Conservation (phyloP, 2,329 filamentous ascomycete species). For the Pleochaeta shiraiana region DNA sequence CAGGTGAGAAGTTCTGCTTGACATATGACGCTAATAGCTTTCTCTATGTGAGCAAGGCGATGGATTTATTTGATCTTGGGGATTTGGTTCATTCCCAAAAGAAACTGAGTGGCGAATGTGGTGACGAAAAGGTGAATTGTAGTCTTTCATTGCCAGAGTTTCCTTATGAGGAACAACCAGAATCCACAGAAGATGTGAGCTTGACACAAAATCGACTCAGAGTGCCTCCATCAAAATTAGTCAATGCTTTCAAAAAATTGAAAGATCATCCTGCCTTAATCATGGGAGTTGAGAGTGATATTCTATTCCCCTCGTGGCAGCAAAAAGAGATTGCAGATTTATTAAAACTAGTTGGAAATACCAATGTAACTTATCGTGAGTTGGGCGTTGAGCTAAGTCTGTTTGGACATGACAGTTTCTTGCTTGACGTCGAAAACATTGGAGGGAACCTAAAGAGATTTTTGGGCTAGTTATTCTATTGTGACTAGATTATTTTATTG, state of each 20-base stretch:
- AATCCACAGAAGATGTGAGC: constrained; percentile 17
- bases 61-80: constrained; percentile 94
- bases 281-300: constrained; percentile 88
- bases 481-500: neutral
- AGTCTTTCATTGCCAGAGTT: constrained; percentile 60
- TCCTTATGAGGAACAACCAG: constrained; percentile 70
- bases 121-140: constrained; percentile 28
- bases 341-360: constrained; percentile 54
- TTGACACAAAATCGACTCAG: neutral
- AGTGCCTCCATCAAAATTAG: constrained; percentile 36
- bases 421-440: constrained; percentile 80
- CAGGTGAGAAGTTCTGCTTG: constrained; percentile 93
- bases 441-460: constrained; percentile 68
- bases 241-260: constrained; percentile 49
- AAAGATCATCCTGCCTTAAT: constrained; percentile 65
- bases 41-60: constrained; percentile 92
- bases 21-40: constrained; percentile 93
- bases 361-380: constrained; percentile 68
- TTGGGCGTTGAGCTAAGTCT: constrained; percentile 83
- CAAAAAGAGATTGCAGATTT: constrained; percentile 85
- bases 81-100: constrained; percentile 33
- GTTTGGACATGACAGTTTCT: constrained; percentile 92
- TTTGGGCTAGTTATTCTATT: constrained; percentile 29
- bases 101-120: constrained; percentile 24
- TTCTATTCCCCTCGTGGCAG: constrained; percentile 95